Conservation (phyloP, 192 early-diverging fungal genomes). For the Coemansia sp. region DNA sequence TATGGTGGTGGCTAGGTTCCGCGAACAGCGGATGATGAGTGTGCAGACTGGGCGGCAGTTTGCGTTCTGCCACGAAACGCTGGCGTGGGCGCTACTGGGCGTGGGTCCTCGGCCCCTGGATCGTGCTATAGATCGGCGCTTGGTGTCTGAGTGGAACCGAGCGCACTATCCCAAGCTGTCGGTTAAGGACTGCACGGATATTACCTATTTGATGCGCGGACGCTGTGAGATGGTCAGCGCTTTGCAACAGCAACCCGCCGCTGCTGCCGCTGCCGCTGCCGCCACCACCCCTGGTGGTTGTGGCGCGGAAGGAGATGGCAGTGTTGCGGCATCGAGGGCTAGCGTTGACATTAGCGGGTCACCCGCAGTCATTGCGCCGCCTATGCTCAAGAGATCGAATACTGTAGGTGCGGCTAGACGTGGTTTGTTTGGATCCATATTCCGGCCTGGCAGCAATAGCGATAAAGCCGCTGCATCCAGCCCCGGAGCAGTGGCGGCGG, state of each 20-base stretch:
- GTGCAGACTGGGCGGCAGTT: slow-evolving; percentile 85
- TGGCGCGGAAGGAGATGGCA: not conserved
- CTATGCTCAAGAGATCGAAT: slow-evolving; percentile 45
- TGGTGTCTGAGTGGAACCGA: slow-evolving; percentile 54
- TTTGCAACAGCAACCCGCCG: slow-evolving; percentile 16
- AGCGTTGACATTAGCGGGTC: slow-evolving; percentile 32
- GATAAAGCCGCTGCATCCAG: not conserved
- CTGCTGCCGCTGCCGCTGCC: not conserved
- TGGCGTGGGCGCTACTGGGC: slow-evolving; percentile 57
- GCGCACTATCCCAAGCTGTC: slow-evolving; percentile 25
- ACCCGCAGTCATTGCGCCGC: not conserved
- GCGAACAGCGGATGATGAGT: slow-evolving; percentile 77
- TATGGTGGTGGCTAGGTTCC: slow-evolving; percentile 61
- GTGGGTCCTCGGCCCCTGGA: slow-evolving; percentile 41
- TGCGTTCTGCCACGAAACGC: slow-evolving; percentile 81
- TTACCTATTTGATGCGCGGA: slow-evolving; percentile 45
- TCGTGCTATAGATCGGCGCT: slow-evolving; percentile 40
- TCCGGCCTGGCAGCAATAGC: slow-evolving; percentile 4
- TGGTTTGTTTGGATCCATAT: slow-evolving; percentile 31
- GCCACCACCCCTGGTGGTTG: not conserved
- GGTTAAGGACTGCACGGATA: slow-evolving; percentile 26
- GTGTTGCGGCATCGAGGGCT: slow-evolving; percentile 8
- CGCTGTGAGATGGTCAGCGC: slow-evolving; percentile 47
- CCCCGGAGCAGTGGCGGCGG: not conserved
- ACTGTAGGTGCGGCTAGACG: slow-evolving; percentile 39